Evolutionary conservation across 1,284 basidiomycete species (phyloP).

Genomic region (Pterula multifida): DNA sequence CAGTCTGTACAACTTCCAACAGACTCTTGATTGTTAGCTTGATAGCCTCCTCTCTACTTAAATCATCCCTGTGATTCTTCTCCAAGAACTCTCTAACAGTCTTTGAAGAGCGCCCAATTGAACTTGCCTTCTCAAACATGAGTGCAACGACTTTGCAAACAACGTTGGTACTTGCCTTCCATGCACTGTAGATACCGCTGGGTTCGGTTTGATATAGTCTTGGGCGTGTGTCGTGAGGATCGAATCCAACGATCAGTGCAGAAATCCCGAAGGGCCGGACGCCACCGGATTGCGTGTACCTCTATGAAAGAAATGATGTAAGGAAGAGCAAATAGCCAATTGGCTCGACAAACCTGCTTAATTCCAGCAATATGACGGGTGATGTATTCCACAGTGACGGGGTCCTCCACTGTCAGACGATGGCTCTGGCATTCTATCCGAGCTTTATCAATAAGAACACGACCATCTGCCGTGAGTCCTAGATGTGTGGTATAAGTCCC

Average conservation of each 20-base stretch:
- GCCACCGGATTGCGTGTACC: constrained; percentile 98
- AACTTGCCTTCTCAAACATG: constrained; percentile 62
- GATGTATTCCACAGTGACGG: constrained; percentile 97
- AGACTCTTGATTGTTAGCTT: constrained; percentile 94
- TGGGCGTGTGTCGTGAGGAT: constrained; percentile 83
- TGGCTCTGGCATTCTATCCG: constrained; percentile 97
- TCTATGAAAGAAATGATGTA: constrained; percentile 28
- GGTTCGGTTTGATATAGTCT: constrained; percentile 96
- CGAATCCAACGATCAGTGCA: constrained; percentile 94
- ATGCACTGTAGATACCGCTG: constrained; percentile 94
- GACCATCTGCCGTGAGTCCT: constrained; percentile 96
- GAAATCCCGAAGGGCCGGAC: constrained; percentile 98
- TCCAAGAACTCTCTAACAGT: constrained; percentile 98
- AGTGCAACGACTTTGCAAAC: not conserved
- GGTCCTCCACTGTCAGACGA: constrained; percentile 95
- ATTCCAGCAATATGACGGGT: constrained; percentile 96
- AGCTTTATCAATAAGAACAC: constrained; percentile 96
- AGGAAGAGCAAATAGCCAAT: constrained; percentile 1
- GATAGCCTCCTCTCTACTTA: constrained; percentile 82
- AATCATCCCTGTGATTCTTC: constrained; percentile 93
- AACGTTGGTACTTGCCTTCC: constrained; percentile 64
- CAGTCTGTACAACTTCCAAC: constrained; percentile 97
- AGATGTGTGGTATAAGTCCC: constrained; percentile 9
- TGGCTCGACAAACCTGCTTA: constrained; percentile 68
- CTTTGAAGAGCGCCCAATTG: constrained; percentile 95